Base-by-base conservation (phyloP, 768 basidiomycete species). In the Mycena chlorophos region DNA sequence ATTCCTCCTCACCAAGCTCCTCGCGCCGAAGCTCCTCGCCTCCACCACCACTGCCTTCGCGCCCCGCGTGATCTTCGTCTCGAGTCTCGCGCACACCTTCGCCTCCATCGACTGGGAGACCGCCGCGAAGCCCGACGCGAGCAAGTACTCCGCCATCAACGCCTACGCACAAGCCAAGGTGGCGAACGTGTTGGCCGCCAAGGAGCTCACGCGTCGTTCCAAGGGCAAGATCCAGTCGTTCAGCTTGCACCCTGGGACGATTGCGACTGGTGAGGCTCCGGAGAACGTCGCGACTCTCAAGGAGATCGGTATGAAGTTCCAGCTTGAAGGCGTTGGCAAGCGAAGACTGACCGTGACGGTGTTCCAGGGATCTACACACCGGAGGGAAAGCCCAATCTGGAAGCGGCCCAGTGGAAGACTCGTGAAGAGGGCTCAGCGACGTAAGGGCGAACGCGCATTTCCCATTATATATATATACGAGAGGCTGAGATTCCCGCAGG, bases 361-460 rank as follows among this genome's bases (percentile, higher is more conserved):
- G n/a, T 34, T 8, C 40, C 26, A 54, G 52, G 39, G 1, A 17
- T 55, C 5, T 45, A 51, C 12, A 47, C 25, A 8, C 22, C 49
- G 6, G 54, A 60, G n/a, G 54, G 50, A 2, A 26, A 14, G 10
- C 58, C 54, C 25, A 45, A n/a, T 8, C 22, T n/a, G 1, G 26
- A 46, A 8, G 39, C 45, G 22, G 10, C 29, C 13, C 14, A 4
- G 3, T 60, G 34, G 25, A 60, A 56, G 25, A 60, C 54, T 20
- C 37, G 48, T 19, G 12, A 55, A 14, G 46, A 60, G 48, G 59
- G 59, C 1, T 54, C 54, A 3, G 59, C 59, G 26, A 60, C 59
- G 59, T 60, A 25, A n/a, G n/a, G n/a, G n/a, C n/a, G n/a, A n/a
- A n/a, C n/a, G n/a, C n/a, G n/a, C n/a, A n/a, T n/a, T n/a, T n/a